Base-by-base conservation (phyloP, 805 yeast species). In the Candida taoyuanica region DNA sequence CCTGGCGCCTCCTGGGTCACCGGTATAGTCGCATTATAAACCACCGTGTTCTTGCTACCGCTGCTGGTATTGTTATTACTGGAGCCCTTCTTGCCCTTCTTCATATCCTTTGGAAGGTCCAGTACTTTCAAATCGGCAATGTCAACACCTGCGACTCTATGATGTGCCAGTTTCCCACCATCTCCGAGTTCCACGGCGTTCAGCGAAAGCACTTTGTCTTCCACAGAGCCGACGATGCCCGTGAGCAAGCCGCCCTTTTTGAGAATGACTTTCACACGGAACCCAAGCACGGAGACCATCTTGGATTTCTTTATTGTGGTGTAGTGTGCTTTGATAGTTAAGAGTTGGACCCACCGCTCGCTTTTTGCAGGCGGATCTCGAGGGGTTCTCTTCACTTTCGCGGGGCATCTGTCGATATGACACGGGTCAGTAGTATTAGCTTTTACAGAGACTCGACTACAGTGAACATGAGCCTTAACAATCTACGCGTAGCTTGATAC, bases 111-210 rank as follows among this genome's bases (percentile, higher is more conserved):
- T 2, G 84, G 82, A n/a, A 79, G 55, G 33, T 68, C 78, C 6
- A 72, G 46, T 7, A 80, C 84, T 42, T 70, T 72, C 56, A 80
- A 60, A 50, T 79, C 84, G 5, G 64, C 56, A 31, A 80, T 75
- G 12, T 61, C 61, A 11, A 49, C 33, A 25, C 75, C 74, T 50
- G 41, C 52, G 58, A 44, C 58, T 40, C 34, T 55, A 52, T 30
- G 35, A 31, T 31, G 34, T 7, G 33, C 37, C 20, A 36, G 14
- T 9, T 18, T 51, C 40, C 34, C 48, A 32, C 71, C 76, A 37
- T 68, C 57, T n/a, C 58, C 61, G 23, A 69, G 68, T 38, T 61
- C 62, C n/a, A 62, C 59, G n/a, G 68, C 64, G n/a, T 52, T 52
- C 14, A 76, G 73, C 33, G 52, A 50, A 21, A 72, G 61, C 15